Base-by-base conservation (phyloP, 208 protist species). In the Acanthamoeba sp. region DNA sequence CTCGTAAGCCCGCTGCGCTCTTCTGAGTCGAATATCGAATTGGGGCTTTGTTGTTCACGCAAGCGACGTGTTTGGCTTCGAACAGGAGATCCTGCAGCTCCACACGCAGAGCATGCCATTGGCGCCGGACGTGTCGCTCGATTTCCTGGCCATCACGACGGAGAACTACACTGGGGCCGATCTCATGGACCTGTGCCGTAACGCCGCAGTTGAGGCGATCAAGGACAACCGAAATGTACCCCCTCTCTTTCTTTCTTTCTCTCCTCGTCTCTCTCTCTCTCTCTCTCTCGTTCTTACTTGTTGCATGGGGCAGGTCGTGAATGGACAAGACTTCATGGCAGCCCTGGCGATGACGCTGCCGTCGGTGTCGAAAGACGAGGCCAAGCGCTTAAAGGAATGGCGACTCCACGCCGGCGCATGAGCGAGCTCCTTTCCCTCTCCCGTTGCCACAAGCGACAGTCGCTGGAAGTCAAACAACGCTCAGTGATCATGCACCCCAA, bases 181-280 rank as follows among this genome's bases (percentile, higher is more conserved):
- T 34, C 84, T 91, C 55, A 91, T 71, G 84, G 84, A 91, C 84
- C 40, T 91, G 42, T 91, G 84, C 84, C 50, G 84, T 34, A 59
- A 71, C 34, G 84, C 84, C 38, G 84, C 84, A 0, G 59, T 91
- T 9, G 55, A 91, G 36, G 32, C 84, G 38, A 91, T 91, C 84
- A 91, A 82, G 29, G 36, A 50, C 71, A 38, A 48, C 38, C 71
- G 71, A 27, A 22, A 42, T 1, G 34, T 76, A 38, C 34, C 18
- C 36, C 10, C 7, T 27, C 55, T 24, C 16, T 9, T 0, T 7
- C 55, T 29, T 73, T 16, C 14, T 7, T 76, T 76, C 12, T 2
- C 2, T 62, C 27, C 52, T 22, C 9, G 18, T 20, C 52, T 24
- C 24, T 59, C 20, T 2, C 18, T 22, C 7, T 22, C 18, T 27